Evolutionary conservation across 2,329 filamentous ascomycete species (phyloP), one percentile per base, ranked within the genome.

Genomic region (Tympanopsis confertula): DNA sequence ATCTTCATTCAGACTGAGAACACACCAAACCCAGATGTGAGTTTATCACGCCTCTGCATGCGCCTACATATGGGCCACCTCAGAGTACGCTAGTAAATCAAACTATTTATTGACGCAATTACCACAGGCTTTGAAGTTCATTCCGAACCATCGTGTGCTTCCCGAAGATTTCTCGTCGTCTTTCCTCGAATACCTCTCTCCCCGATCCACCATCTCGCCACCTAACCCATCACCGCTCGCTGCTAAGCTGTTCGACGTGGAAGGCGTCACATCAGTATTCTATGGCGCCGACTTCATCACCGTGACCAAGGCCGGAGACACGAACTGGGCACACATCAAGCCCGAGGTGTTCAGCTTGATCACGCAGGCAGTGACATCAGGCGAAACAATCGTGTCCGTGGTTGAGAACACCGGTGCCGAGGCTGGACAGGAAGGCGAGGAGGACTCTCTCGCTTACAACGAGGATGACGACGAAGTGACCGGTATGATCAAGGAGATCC

Each of bases 1-100:
- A 94, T 98, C 59, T 98, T 96, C 67, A 98, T 98, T 54, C 91
- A 98, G 63, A 96, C 89, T 4, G 89, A 96, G 55, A 75, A 73
- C 46, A 98, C 91, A 1, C 91, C 91, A 19, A 98, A 98, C 61
- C 70, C 78, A n/a, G 87, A 96, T 65, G 88, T 33, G 15, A 33
- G 30, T 13, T 33, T 10, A 28, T n/a, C n/a, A n/a, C n/a, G n/a
- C n/a, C n/a, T n/a, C n/a, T n/a, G n/a, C 47, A 40, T 7, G 38
- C 19, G 13, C 38, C 17, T 13, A 18, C 7, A 13, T 33, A n/a
- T 18, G 4, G n/a, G 20, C 18, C 18, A 19, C 13, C 19, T 28
- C 13, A 38, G 3, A 5, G 22, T 2, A 15, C 12, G n/a, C 35
- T 18, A 33, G 22, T n/a, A 38, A 4, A 4, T 30, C 7, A n/a